Evolutionary conservation across 163 green algal genomes (phyloP), one percentile per base, ranked within the genome.

Genomic region (Trebouxiophyceae sp.): DNA sequence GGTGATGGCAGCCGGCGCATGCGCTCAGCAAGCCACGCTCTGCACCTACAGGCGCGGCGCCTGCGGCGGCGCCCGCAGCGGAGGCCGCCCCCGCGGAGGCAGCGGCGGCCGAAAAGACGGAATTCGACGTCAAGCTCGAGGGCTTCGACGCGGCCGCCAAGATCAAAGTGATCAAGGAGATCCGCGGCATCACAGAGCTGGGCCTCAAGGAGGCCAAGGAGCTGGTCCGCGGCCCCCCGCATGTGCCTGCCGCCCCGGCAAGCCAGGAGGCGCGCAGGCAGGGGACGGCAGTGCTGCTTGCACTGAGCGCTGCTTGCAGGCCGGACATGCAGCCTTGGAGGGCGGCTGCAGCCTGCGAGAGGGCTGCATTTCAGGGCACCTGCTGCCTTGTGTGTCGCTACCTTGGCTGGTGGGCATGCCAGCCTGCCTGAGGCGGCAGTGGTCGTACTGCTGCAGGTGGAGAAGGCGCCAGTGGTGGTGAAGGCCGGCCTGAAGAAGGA

Each of bases 121-220:
- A 91, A 65, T 99, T 97, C 73, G 81, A 91, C 12, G 67, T 99
- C 2, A 97, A 97, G 77, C 87, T 99, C 5, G 89, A 95, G 1
- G 81, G 85, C 4, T 98, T 95, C 69, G 85, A 89, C 24, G 79
- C 89, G 0, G 83, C 88, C 6, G 72, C 84, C 61, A 99, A 98
- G 77, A 96, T 99, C 72, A 98, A 98, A 78, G 84, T 99, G 30
- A 98, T 97, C 83, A 97, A 97, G 83, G 93, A 99, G 70, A 80
- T 99, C 31, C 80, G 93, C 5, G 84, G 75, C 0, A 77, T 96
- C 33, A 97, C 93, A 1, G 87, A 79, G 47, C 77, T 99, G 32
- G 93, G 93, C 23, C 73, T 99, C 5, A 99, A 99, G 80, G 93
- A 99, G 69, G 91, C 93, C 3, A 99, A 99, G 77, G 93, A 98